These are phyloP conservation scores for Heracleum sosnowskyi DNA, from an alignment of 129 eudicot species.

Conservation along the genomic window DNA sequence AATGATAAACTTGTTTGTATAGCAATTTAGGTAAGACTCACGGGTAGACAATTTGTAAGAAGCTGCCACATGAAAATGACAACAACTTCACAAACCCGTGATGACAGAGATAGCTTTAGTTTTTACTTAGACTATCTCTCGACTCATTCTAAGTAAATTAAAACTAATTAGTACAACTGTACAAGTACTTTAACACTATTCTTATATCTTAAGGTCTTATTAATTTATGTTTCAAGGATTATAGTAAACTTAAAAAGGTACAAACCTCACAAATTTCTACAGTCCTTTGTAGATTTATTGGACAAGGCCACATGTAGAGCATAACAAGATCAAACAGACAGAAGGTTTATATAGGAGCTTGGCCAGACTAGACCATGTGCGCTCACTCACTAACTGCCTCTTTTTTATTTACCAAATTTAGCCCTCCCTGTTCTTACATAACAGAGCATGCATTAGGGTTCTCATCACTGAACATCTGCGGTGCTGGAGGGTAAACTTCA, in stretches of 20 bases:
- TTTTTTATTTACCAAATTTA: conserved; percentile 11
- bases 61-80: too few species aligned
- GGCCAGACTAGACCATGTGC: conserved; percentile 9
- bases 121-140: too few species aligned
- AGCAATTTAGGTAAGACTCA: too few species aligned
- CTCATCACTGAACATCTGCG: conserved; percentile 88
- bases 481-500: conserved; percentile 42
- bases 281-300: neutral
- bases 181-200: neutral
- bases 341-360: neutral
- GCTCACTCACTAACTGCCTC: conserved; percentile 1
- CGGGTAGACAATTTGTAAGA: too few species aligned
- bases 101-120: too few species aligned
- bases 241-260: neutral
- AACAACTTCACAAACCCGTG: too few species aligned
- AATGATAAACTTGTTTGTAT: too few species aligned
- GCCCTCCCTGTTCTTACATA: conserved; percentile 39
- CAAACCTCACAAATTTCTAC: neutral
- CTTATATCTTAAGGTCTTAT: neutral
- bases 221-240: neutral
- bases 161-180: neutral
- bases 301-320: conserved; percentile 28
- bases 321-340: neutral
- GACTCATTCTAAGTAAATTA: too few species aligned
- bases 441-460: conserved; percentile 90